Base-by-base conservation (phyloP, 2,329 filamentous ascomycete species). In the Blastomyces percursus region DNA sequence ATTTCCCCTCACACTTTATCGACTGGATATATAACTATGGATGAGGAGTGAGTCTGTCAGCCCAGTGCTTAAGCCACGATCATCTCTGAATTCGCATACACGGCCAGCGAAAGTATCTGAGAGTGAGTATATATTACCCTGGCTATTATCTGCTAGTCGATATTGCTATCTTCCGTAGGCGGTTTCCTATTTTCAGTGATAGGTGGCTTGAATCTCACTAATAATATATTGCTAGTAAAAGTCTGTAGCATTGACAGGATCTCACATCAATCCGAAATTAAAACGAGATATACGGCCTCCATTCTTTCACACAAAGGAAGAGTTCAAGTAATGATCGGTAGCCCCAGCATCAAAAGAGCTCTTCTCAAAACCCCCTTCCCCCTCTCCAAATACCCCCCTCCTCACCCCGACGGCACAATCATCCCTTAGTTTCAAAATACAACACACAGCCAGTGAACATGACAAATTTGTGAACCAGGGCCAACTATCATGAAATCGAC, bases 11-110 rank as follows among this genome's bases (percentile, higher is more conserved):
- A 7, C 69, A 71, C 48, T 77, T 35, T 35, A 35, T 78, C 68
- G 66, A 71, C 46, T 70, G 71, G 57, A 75, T 76, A 21, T 77
- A 77, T 30, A n/a, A n/a, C n/a, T 5, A 68, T 78, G 19, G 40
- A 30, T 63, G 79, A 61, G 65, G 80, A 83, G n/a, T 65, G 73
- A 30, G 68, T 76, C 0, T 78, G 75, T 67, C 71, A 71, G 16
- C 65, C 79, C 24, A 69, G 70, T 4, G 77, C 88, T 61, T 86
- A 84, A 50, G 81, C 86, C 71, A 86, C 86, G 65, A 83, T 79
- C 57, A 85, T 89, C 70, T 79, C 0, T 72, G 75, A 0, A 82
- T 81, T 2, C 0, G 67, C 78, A 1, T 79, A 78, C 60, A 55
- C 79, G 4, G 69, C 58, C 6, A 72, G 73, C 0, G 61, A 76